Conservation (phyloP, 2,329 filamentous ascomycete genomes). For the Sordariomycetes sp. region DNA sequence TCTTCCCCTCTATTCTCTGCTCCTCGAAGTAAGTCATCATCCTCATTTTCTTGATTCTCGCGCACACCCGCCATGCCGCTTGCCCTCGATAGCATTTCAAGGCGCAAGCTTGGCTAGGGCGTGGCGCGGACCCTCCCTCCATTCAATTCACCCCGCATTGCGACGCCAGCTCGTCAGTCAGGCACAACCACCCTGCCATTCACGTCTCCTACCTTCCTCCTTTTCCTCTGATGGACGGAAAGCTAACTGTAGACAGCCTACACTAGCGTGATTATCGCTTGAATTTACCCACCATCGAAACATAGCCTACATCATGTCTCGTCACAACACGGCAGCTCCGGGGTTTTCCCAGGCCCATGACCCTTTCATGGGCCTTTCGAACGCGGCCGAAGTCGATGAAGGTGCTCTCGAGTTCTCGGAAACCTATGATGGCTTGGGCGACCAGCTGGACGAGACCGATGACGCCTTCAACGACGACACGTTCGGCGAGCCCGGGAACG, state of each 20-base stretch:
- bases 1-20: not conserved
- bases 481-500: conserved; percentile 49
- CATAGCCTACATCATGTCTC: conserved; percentile 20
- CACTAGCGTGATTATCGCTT: not conserved
- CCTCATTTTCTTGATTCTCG: not conserved
- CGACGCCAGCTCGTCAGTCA: not conserved
- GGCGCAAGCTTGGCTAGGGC: not conserved
- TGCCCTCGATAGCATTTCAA: not conserved
- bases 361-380: conserved; percentile 75
- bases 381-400: conserved; percentile 46
- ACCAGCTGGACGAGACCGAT: conserved; percentile 81
- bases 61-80: not conserved
- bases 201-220: not conserved
- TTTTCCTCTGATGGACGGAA: not conserved
- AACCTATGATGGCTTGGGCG: conserved; percentile 89
- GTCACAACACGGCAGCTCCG: conserved; percentile 57
- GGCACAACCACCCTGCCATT: not conserved
- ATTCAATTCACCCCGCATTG: not conserved
- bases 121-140: not conserved
- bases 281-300: not conserved
- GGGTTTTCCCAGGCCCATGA: conserved; percentile 79
- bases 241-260: not conserved
- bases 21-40: not conserved
- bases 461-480: conserved; percentile 97
- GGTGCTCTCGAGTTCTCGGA: conserved; percentile 76